Percentiles rank a stretch among this genome's conserved stretches.
Evolutionary conservation across 2,329 filamentous ascomycete species (phyloP).

Genomic region (Cladosporium phlei): DNA sequence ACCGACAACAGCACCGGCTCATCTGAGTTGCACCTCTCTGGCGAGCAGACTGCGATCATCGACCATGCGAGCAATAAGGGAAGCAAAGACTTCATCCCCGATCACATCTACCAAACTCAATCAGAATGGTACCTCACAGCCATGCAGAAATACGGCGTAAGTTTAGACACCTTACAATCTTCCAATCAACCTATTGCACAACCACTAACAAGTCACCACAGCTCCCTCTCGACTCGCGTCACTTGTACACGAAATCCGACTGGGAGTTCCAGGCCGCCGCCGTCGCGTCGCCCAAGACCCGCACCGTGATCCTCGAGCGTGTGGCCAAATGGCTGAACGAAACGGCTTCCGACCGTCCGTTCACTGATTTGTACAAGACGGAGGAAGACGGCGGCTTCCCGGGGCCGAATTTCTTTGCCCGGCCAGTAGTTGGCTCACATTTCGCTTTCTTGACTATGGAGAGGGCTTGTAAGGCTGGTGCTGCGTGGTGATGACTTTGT

Average conservation of each 20-base stretch:
- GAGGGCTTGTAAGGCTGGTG: slow-evolving; percentile 55
- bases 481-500: too few species aligned
- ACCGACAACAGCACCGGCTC: slow-evolving; percentile 15
- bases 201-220: not conserved
- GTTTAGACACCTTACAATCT: not conserved
- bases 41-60: slow-evolving; percentile 9
- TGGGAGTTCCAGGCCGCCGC: slow-evolving; percentile 89
- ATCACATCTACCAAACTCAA: slow-evolving; percentile 71
- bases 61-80: slow-evolving; percentile 8
- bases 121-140: slow-evolving; percentile 76
- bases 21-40: not conserved
- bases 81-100: slow-evolving; percentile 57
- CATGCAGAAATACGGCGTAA: slow-evolving; percentile 67
- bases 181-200: not conserved
- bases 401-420: slow-evolving; percentile 69
- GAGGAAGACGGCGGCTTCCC: slow-evolving; percentile 73
- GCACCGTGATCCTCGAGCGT: slow-evolving; percentile 66
- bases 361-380: slow-evolving; percentile 79
- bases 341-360: slow-evolving; percentile 67
- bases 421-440: slow-evolving; percentile 79
- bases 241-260: slow-evolving; percentile 82
- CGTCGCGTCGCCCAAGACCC: slow-evolving; percentile 63
- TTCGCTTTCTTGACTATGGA: slow-evolving; percentile 81
- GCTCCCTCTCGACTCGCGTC: slow-evolving; percentile 73
- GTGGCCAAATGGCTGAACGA: slow-evolving; percentile 82